Percentiles rank a stretch among this genome's conserved stretches.
These are phyloP conservation scores for Cercospora sojina DNA, from an alignment of 2,329 filamentous ascomycete genomes.

Conservation along the genomic window DNA sequence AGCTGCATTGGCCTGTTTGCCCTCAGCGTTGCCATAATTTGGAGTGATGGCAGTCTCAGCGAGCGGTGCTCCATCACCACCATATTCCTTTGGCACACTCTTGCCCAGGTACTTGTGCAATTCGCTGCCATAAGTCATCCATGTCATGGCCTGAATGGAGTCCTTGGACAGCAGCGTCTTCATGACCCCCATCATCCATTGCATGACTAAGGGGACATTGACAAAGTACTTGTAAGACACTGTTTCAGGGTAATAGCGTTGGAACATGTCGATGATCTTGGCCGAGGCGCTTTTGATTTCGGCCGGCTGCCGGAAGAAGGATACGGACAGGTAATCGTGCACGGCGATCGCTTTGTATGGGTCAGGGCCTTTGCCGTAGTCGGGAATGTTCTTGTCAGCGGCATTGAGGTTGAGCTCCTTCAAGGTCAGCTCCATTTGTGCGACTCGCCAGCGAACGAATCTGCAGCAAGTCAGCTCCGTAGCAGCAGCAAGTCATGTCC, in stretches of 20 bases:
- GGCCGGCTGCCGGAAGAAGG: slow-evolving; percentile 79
- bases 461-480: slow-evolving; percentile 46
- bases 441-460: slow-evolving; percentile 86
- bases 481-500: background rate
- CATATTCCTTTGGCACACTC: slow-evolving; percentile 72
- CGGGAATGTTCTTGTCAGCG: slow-evolving; percentile 69
- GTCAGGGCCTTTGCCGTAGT: slow-evolving; percentile 64
- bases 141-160: slow-evolving; percentile 51
- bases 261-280: slow-evolving; percentile 79
- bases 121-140: slow-evolving; percentile 59
- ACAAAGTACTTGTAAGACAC: slow-evolving; percentile 92
- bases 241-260: slow-evolving; percentile 83
- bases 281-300: slow-evolving; percentile 72
- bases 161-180: slow-evolving; percentile 50
- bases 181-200: slow-evolving; percentile 60
- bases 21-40: slow-evolving; percentile 33
- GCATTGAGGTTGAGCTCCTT: slow-evolving; percentile 68
- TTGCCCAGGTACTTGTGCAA: slow-evolving; percentile 66
- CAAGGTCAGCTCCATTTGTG: slow-evolving; percentile 84
- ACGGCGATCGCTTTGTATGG: slow-evolving; percentile 90
- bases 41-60: slow-evolving; percentile 46
- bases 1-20: background rate
- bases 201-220: slow-evolving; percentile 89
- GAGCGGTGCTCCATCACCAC: slow-evolving; percentile 65
- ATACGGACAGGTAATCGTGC: slow-evolving; percentile 87